Evolutionary conservation across 352 stramenopile species (phyloP), one percentile per base, ranked within the genome.

Genomic region (Thalassiosira livingstoniorum): DNA sequence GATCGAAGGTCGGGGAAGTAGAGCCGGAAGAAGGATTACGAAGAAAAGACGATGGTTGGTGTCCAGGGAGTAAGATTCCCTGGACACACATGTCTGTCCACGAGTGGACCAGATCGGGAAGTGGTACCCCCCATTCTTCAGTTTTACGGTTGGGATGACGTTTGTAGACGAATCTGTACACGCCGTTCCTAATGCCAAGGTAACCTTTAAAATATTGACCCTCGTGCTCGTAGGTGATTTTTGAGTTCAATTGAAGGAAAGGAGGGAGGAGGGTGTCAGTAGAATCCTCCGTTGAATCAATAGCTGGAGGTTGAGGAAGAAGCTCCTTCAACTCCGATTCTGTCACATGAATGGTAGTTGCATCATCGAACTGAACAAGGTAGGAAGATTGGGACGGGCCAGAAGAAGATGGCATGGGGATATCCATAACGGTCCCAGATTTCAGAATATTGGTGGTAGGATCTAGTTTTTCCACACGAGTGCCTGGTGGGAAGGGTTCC

Each of bases 31-130:
- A 25, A 15, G 23, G 15, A 66, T 72, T 11, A n/a, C n/a, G n/a
- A 53, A 73, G 0, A n/a, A 51, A 5, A 54, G 53, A 3, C 35
- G 27, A n/a, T 73, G 34, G 37, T 66, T 73, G 13, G 45, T 80
- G 61, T 11, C 71, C 71, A 10, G 71, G 71, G 29, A 80, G 18
- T 43, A 80, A n/a, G 10, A 72, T 60, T 18, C 67, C 37, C 13
- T 71, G 45, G 0, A 15, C 34, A 0, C 66, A 15, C 4, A 73
- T 31, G 1, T 34, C 55, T 10, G 45, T 61, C 62, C 42, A 80
- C 2, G 18, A 21, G 5, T 51, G 69, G 35, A 27, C 29, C n/a
- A 77, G 69, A 37, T 70, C 43, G 0, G 58, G 70, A 2, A 78
- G 60, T 0, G 58, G 67, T 18, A 75, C 21, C 7, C 25, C 61